Base-by-base conservation (phyloP, 2,329 filamentous ascomycete genomes). In the Curvularia spicifera region DNA sequence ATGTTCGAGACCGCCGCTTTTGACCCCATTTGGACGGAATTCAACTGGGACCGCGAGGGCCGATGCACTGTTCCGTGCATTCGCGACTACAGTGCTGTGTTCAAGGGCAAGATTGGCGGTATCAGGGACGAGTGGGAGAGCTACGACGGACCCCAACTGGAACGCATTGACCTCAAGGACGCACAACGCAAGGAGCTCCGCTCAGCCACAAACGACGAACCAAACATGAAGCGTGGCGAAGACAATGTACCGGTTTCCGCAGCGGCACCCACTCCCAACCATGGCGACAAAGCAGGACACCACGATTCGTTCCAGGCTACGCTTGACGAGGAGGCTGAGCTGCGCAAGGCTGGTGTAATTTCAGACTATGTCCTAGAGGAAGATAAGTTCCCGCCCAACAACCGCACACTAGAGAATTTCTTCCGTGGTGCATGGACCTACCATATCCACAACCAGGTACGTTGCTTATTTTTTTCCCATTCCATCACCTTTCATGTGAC, bases 1-100 rank as follows among this genome's bases (percentile, higher is more conserved):
- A 85, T 85, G 83, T 77, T 85, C n/a, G 83, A 85, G 68, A 84
- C 82, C 0, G 83, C 80, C 5, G 80, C 83, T 4, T 85, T 85
- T 55, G 83, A 85, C 62, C 83, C 83, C 0, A 83, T 85, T 65
- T 85, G 83, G 83, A 82, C 82, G 0, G 82, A 85, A 61, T 84
- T 84, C 69, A 83, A 84, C 64, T 83, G 80, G 78, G 82, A 80
- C 35, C 77, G 81, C 43, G 77, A 83, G 63, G 82, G 81, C 2
- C 75, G 78, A 37, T 85, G 83, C 67, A 83, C 83, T 0, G 78
- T 85, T 1, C 83, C 83, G 1, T 85, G 83, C 61, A 74, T 85
- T 31, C 79, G 80, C 29, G 82, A 85, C 63, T 85, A 85, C 62
- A 73, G 80, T 40, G 79, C 80, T 12, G 82, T 81, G 0, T 85